These are phyloP conservation scores for Gymnopilus dilepis DNA, from an alignment of 768 basidiomycete species.

Conservation along the genomic window DNA sequence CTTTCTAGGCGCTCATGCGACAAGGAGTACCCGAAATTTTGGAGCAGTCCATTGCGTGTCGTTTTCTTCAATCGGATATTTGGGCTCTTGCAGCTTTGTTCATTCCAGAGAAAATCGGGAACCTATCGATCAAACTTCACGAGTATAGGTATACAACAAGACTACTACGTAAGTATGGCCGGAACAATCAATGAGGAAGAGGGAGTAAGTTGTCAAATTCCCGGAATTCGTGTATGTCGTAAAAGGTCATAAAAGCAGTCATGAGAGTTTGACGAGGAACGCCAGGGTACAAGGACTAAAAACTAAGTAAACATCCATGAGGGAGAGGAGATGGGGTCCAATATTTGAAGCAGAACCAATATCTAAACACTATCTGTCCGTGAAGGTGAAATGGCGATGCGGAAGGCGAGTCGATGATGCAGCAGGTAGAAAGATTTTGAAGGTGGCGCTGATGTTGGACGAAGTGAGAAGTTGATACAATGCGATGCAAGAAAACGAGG, in stretches of 20 bases:
- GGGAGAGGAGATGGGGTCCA: neutral
- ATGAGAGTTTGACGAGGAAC: neutral
- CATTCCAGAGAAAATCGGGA: no score
- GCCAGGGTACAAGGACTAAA: neutral
- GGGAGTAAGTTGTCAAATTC: neutral
- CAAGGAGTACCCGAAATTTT: neutral
- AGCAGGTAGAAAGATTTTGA: neutral
- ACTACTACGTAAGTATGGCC: no score
- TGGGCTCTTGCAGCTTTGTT: no score
- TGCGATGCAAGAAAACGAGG: neutral
- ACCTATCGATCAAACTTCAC: no score
- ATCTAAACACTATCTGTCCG: neutral
- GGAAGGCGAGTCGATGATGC: neutral
- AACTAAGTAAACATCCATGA: neutral
- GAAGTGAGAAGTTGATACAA: neutral
- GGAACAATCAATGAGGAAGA: neutral
- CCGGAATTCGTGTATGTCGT: conserved; percentile 3
- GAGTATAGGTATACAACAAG: no score
- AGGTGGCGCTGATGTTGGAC: neutral
- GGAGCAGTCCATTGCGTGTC: no score
- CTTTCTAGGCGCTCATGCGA: neutral
- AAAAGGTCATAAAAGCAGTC: conserved; percentile 6
- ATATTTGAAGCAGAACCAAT: neutral
- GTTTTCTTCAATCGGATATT: no score
- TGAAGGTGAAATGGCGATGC: neutral